Base-by-base conservation (phyloP, 2,329 filamentous ascomycete species). In the Rhytidhysteron rufulum region DNA sequence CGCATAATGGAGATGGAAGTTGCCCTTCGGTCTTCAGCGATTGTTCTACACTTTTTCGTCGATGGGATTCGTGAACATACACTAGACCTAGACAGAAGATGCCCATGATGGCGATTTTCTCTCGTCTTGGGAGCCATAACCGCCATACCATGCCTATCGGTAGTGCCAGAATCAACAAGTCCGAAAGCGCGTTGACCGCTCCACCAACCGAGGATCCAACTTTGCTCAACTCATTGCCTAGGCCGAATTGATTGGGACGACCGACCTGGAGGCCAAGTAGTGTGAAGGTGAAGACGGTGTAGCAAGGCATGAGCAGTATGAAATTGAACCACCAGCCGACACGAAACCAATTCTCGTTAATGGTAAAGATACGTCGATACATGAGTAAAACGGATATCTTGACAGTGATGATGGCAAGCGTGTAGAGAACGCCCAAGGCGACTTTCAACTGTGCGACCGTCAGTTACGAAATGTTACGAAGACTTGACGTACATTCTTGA, bases 251-350 rank as follows among this genome's bases (percentile, higher is more conserved):
- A 16, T 22, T 17, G 11, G 6, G 3, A n/a, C n/a, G n/a, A 29
- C 36, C 16, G 22, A 37, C 34, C 29, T 39, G 36, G 16, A n/a
- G 11, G 7, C 10, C 36, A 3, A 20, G n/a, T 5, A 39, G 18
- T 11, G 36, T 39, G 20, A 39, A n/a, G 13, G 29, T n/a, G 27
- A 17, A 9, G 3, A 39, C 36, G 24, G 36, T 31, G 15, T 31
- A 39, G 29, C 36, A 39, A 21, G 36, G 36, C 6, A 39, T 16
- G 7, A 39, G n/a, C 5, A 39, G 16, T 11, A 39, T 4, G 4
- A 39, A 39, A 20, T 39, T 39, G 2, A n/a, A 25, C 36, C 36
- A 39, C 36, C 36, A 39, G 4, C 36, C 36, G 19, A 39, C 21
- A 5, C 25, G 29, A 13, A 39, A 39, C 36, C 25, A 31, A 19